Evolutionary conservation across 148 eudicot species (phyloP).

Genomic region (Rhododendron mucronatum): DNA sequence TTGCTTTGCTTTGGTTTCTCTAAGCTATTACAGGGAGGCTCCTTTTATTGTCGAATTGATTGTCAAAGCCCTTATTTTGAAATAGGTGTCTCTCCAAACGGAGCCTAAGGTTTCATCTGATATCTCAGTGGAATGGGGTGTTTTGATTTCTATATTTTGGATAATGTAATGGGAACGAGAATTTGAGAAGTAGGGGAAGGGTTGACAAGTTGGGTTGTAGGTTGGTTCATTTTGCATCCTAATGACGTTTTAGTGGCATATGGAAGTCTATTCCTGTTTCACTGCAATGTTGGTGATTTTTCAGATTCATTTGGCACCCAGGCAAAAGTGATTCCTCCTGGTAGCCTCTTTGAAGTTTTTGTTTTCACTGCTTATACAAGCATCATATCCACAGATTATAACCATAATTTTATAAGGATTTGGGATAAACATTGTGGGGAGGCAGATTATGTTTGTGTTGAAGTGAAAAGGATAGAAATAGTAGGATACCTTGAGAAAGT

Average conservation of each 20-base stretch:
- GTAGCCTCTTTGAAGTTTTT: background rate
- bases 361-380: background rate
- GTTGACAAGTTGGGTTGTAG: background rate
- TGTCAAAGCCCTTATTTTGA: background rate
- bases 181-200: background rate
- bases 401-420: too few species aligned
- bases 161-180: background rate
- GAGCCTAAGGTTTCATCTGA: background rate
- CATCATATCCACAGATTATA: background rate
- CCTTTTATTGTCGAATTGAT: background rate
- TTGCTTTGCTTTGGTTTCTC: too few species aligned
- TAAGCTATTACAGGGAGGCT: too few species aligned
- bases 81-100: background rate
- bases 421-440: too few species aligned
- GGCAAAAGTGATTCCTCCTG: background rate
- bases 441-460: too few species aligned
- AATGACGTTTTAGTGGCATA: background rate
- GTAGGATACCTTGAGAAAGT: too few species aligned
- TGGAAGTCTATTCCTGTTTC: background rate
- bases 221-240: background rate
- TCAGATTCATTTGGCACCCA: background rate
- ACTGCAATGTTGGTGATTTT: background rate
- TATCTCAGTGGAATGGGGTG: background rate
- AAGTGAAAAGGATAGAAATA: too few species aligned
- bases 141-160: background rate